Evolutionary conservation across 306 rosid species (phyloP).

Genomic region (Quercus rubra): DNA sequence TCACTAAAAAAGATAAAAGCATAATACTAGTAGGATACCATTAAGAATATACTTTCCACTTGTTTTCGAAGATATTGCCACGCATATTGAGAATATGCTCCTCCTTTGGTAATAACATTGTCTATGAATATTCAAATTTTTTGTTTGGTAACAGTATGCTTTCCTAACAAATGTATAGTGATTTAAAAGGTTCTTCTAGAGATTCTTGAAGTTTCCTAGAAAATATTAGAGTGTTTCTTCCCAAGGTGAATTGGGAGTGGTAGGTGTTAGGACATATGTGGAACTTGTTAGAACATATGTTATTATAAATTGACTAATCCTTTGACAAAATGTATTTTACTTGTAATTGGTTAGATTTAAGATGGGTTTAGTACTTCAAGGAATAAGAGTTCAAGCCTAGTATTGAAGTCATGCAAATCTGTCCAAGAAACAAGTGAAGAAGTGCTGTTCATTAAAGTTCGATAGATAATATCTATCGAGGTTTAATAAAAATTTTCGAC

Average conservation of each 20-base stretch:
- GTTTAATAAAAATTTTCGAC: too few species aligned
- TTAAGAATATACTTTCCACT: not conserved
- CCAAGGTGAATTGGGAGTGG: slow-evolving; percentile 78
- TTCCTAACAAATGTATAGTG: slow-evolving; percentile 30
- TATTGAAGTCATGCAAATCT: too few species aligned
- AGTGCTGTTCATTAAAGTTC: too few species aligned
- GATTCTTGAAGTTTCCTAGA: slow-evolving; percentile 56
- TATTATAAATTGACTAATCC: too few species aligned
- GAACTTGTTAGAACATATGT: too few species aligned
- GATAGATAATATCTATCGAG: too few species aligned
- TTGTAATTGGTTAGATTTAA: too few species aligned
- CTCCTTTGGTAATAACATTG: not conserved
- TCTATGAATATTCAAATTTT: too few species aligned
- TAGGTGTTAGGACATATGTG: slow-evolving; percentile 11
- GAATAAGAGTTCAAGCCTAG: too few species aligned
- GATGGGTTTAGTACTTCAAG: too few species aligned
- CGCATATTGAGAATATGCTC: not conserved
- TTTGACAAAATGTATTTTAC: too few species aligned
- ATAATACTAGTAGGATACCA: not conserved
- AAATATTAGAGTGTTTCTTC: slow-evolving; percentile 56
- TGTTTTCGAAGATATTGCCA: not conserved
- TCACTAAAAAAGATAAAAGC: not conserved
- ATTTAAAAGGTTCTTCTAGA: slow-evolving; percentile 42
- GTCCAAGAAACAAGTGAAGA: too few species aligned
- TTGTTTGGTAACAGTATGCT: not conserved